A percentile compares a stretch with the other conserved stretches of the same genome.
phyloP scores from a whole-genome alignment of 2,329 filamentous ascomycete species.

The Neoarthrinium moseri region DNA sequence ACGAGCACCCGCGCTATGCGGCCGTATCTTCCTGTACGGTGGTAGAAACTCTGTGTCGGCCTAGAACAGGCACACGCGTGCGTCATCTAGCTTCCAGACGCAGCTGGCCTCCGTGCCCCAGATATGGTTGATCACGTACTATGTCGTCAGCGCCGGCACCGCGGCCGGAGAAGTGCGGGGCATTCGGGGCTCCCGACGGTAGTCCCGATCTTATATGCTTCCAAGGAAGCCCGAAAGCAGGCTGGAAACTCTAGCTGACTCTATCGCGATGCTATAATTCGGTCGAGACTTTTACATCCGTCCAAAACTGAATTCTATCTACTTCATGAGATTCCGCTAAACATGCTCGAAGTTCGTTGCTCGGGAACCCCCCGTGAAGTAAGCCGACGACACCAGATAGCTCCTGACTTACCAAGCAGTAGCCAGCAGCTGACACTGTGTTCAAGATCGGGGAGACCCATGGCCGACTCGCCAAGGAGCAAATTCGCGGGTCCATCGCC shows the following conservation, averaged over 20 bases:
- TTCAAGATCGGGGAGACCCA: slow-evolving; percentile 36
- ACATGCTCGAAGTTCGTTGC: slow-evolving; percentile 13
- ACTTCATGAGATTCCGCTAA: background rate
- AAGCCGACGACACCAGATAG: slow-evolving; percentile 15
- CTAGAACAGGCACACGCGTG: no score
- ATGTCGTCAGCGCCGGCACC: background rate
- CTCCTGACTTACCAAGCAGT: background rate
- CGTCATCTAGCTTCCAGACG: no score
- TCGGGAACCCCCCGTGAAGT: slow-evolving; percentile 14
- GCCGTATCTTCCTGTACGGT: no score
- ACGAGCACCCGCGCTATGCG: no score
- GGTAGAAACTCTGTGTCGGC: no score
- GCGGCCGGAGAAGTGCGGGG: slow-evolving; percentile 2
- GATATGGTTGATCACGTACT: background rate
- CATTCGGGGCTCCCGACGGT: background rate
- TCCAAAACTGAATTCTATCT: background rate
- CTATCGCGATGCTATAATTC: background rate
- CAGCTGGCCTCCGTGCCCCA: no score
- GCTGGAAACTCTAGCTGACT: background rate
- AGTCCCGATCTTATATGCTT: background rate
- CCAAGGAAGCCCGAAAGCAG: background rate
- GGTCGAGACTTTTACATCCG: background rate
- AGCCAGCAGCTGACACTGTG: background rate
- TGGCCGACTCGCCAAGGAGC: slow-evolving; percentile 25
- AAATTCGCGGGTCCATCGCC: slow-evolving; percentile 30